These are phyloP conservation scores for Prunus mira DNA, from an alignment of 306 rosid genomes.

Conservation along the genomic window DNA sequence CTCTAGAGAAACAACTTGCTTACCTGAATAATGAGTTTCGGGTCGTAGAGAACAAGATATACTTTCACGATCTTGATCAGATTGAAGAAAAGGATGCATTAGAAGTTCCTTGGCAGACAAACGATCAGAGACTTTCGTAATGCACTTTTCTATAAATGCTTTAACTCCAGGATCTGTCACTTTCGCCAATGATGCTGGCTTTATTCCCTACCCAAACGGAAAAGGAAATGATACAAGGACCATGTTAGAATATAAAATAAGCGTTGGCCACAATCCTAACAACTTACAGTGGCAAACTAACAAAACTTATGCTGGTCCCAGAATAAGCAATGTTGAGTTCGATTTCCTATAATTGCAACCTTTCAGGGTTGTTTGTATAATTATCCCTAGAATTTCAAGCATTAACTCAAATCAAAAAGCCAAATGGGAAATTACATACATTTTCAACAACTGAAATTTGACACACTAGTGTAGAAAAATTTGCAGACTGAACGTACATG, in stretches of 20 bases:
- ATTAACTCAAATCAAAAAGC: not conserved
- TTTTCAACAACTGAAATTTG: constrained; percentile 5
- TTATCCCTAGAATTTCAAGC: not conserved
- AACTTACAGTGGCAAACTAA: not conserved
- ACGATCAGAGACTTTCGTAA: constrained; percentile 68
- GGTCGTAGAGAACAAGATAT: constrained; percentile 39
- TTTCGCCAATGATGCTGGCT: constrained; percentile 86
- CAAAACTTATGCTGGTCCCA: not conserved
- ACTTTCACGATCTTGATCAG: constrained; percentile 54
- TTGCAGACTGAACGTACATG: not conserved
- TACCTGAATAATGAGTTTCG: constrained; percentile 40
- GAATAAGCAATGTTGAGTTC: not conserved
- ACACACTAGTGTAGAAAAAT: not conserved
- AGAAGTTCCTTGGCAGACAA: constrained; percentile 84
- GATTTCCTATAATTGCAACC: not conserved
- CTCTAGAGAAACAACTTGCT: constrained; percentile 10
- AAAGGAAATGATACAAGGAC: not conserved
- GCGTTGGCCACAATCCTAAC: not conserved
- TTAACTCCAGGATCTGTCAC: constrained; percentile 62
- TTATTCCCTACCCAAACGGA: constrained; percentile 63
- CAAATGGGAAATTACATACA: not conserved
- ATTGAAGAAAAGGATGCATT: constrained; percentile 74
- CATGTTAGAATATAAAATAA: not conserved
- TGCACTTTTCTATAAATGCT: constrained; percentile 85
- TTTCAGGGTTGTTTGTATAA: not conserved